Evolutionary conservation across 1,139 yeast species (phyloP).

Genomic region (Yamadazyma atmosphaerica): DNA sequence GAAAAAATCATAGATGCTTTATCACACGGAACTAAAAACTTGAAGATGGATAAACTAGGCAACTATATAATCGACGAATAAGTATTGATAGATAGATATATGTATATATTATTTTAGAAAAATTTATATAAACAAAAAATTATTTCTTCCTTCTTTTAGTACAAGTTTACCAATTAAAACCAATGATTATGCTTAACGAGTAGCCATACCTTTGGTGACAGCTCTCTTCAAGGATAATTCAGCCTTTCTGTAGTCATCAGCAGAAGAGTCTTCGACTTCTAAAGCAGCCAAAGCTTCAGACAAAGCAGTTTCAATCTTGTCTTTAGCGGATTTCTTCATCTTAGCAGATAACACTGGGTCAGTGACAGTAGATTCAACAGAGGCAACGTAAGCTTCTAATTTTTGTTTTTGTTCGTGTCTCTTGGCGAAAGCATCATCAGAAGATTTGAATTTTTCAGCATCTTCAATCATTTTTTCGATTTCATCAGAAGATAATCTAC

Average conservation of each 20-base stretch:
- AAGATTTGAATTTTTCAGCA: constrained; percentile 98
- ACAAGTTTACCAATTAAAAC: constrained; percentile 2
- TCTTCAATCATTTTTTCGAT: constrained; percentile 98
- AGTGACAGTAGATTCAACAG: constrained; percentile 94
- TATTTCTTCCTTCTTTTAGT: constrained; percentile 7
- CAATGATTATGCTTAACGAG: constrained; percentile 66
- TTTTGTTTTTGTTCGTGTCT: constrained; percentile 99
- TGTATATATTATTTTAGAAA: constrained; percentile 11
- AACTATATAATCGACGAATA: constrained; percentile 65
- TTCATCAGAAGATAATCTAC: constrained; percentile 97
- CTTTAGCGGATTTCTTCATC: constrained; percentile 97
- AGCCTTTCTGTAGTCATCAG: constrained; percentile 99
- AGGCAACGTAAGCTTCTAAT: constrained; percentile 98
- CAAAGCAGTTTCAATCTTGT: constrained; percentile 96
- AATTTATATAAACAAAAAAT: constrained; percentile 17
- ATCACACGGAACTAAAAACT: constrained; percentile 55
- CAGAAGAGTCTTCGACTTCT: constrained; percentile 93
- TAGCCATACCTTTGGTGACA: constrained; percentile 98
- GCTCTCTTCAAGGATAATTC: constrained; percentile 99
- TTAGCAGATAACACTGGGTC: constrained; percentile 98
- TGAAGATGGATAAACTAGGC: constrained; percentile 80
- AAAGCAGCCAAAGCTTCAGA: constrained; percentile 98
- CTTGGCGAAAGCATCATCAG: constrained; percentile 99
- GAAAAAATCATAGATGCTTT: constrained; percentile 73
- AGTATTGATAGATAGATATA: constrained; percentile 17